These are phyloP conservation scores for Wickerhamomyces canadensis DNA, from an alignment of 805 yeast genomes.

Conservation along the genomic window DNA sequence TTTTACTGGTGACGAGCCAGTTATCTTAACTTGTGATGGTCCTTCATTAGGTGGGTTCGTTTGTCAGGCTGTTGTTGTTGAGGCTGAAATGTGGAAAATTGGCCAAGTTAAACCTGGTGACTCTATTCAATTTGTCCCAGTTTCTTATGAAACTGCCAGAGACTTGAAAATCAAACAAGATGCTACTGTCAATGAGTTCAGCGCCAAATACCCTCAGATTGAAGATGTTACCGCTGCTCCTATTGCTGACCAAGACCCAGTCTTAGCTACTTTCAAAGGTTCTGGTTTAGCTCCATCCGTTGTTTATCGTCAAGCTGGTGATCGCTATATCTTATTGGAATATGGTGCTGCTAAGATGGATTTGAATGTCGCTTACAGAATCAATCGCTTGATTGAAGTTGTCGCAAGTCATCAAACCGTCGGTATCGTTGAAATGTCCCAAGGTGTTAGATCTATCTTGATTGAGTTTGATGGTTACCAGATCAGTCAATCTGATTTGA, in stretches of 20 bases:
- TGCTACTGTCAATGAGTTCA: constrained; percentile 36
- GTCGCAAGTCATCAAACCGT: constrained; percentile 57
- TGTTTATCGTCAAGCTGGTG: constrained; percentile 95
- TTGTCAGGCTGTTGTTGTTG: constrained; percentile 92
- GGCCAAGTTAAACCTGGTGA: constrained; percentile 98
- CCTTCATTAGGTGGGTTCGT: constrained; percentile 98
- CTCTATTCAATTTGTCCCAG: constrained; percentile 70
- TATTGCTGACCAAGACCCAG: constrained; percentile 62
- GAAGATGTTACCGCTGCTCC: constrained; percentile 28
- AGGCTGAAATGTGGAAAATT: constrained; percentile 97
- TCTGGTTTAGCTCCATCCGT: constrained; percentile 57
- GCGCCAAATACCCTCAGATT: constrained; percentile 33
- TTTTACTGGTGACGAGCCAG: constrained; percentile 98
- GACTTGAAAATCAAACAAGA: constrained; percentile 59
- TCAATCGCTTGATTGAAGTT: constrained; percentile 73
- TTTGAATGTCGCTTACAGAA: constrained; percentile 77
- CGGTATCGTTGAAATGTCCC: constrained; percentile 94
- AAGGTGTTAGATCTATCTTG: constrained; percentile 92
- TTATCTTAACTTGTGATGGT: constrained; percentile 93
- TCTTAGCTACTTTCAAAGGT: constrained; percentile 48
- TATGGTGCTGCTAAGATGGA: constrained; percentile 89
- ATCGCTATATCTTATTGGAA: constrained; percentile 84
- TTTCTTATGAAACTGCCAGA: constrained; percentile 64
- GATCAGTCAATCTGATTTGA: constrained; percentile 55
- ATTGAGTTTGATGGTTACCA: constrained; percentile 70